Conservation (phyloP, 2,329 filamentous ascomycete species). For the Colletotrichum sp. region DNA sequence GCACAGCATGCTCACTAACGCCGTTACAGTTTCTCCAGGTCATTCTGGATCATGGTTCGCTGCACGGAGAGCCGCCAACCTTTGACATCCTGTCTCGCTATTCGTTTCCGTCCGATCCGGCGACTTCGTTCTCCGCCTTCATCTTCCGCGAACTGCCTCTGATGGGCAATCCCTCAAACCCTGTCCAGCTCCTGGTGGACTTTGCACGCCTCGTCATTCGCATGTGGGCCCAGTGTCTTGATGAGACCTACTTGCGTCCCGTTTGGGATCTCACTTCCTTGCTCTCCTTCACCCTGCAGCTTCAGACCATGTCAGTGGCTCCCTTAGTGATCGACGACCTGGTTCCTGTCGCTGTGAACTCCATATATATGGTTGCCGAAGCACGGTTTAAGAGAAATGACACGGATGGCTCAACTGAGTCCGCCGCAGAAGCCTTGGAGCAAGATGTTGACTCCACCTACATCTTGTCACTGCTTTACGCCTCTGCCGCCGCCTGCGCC, state of each 20-base stretch:
- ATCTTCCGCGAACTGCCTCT: slow-evolving; percentile 71
- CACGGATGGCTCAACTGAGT: slow-evolving; percentile 47
- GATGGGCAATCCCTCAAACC: slow-evolving; percentile 54
- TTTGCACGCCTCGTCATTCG: slow-evolving; percentile 68
- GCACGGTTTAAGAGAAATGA: slow-evolving; percentile 56
- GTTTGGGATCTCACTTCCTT: slow-evolving; percentile 70
- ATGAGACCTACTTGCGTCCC: slow-evolving; percentile 67
- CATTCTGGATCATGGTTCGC: slow-evolving; percentile 66
- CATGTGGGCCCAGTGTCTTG: slow-evolving; percentile 71
- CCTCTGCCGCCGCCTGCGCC: slow-evolving; percentile 66
- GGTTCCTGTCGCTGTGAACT: slow-evolving; percentile 59
- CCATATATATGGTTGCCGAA: slow-evolving; percentile 64
- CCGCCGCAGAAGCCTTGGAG: slow-evolving; percentile 34
- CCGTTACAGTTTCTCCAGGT: slow-evolving; percentile 60
- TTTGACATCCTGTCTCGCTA: slow-evolving; percentile 72
- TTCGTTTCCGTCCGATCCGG: slow-evolving; percentile 67
- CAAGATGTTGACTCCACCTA: slow-evolving; percentile 66
- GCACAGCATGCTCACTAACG: slow-evolving; percentile 24
- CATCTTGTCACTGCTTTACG: slow-evolving; percentile 70
- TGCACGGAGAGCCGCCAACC: slow-evolving; percentile 61
- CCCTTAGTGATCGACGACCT: slow-evolving; percentile 64
- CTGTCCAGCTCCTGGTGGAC: slow-evolving; percentile 63
- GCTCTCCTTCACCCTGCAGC: slow-evolving; percentile 66
- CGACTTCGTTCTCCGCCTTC: slow-evolving; percentile 67
- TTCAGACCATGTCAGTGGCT: slow-evolving; percentile 64